These are phyloP conservation scores for Alternaria ethzedia DNA, from an alignment of 2,329 filamentous ascomycete genomes.

Conservation along the genomic window DNA sequence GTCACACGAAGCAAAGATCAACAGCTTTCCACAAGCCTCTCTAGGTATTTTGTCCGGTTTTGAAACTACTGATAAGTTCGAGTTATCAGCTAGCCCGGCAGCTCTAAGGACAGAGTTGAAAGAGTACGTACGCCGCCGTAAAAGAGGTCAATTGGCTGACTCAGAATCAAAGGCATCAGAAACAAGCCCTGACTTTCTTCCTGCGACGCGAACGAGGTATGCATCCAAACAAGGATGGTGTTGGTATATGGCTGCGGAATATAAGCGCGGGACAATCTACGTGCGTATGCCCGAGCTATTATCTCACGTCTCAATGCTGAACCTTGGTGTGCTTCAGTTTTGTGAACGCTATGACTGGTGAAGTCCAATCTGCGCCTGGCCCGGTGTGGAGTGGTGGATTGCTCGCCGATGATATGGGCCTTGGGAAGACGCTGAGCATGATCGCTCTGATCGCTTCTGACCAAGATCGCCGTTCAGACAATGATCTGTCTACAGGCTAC, in stretches of 20 bases:
- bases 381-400: constrained; percentile 5
- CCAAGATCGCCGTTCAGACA: background rate
- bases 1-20: background rate
- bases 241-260: constrained; percentile 7
- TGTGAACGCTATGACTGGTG: background rate
- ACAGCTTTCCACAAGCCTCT: background rate
- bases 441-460: constrained; percentile 14
- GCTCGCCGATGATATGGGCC: constrained; percentile 22
- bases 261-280: background rate
- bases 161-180: constrained; percentile 6
- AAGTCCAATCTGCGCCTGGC: background rate
- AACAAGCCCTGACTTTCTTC: constrained; percentile 17
- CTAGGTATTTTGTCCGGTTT: background rate
- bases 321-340: background rate
- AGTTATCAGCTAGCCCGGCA: background rate
- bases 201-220: constrained; percentile 12
- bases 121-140: background rate
- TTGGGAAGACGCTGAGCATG: constrained; percentile 25
- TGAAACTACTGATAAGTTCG: background rate
- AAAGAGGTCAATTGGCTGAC: background rate
- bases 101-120: background rate
- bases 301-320: background rate
- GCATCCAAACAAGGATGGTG: constrained; percentile 2
- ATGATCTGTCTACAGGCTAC: background rate
- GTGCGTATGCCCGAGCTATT: background rate